Percentiles rank a stretch among this genome's conserved stretches.
These are phyloP conservation scores for Mycosphaerella sp. DNA, from an alignment of 2,329 filamentous ascomycete genomes.

Conservation along the genomic window DNA sequence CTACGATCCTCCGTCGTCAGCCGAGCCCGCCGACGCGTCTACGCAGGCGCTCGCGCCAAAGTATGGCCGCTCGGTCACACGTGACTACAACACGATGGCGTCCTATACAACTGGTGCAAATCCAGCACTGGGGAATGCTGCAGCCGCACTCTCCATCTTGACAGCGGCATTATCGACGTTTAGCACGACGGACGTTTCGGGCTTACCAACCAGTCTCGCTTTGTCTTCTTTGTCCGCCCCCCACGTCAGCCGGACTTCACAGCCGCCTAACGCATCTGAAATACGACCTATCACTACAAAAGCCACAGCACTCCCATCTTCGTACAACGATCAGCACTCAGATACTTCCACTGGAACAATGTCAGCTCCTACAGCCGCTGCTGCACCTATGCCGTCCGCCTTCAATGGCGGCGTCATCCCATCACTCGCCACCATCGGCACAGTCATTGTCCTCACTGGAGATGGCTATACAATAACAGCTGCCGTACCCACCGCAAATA, in stretches of 20 bases:
- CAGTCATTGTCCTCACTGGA: conserved; percentile 4
- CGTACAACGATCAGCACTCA: background rate
- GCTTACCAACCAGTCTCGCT: background rate
- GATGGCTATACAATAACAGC: conserved; percentile 6
- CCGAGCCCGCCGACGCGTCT: conserved; percentile 5
- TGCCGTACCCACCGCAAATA: conserved; percentile 4
- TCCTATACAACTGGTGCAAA: conserved; percentile 5
- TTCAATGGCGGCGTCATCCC: conserved; percentile 6
- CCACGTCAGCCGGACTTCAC: conserved; percentile 4
- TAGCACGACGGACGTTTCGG: background rate
- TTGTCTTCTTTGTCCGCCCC: conserved; percentile 6
- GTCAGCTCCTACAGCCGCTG: background rate
- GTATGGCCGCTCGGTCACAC: background rate
- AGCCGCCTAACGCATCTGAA: background rate
- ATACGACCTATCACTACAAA: background rate
- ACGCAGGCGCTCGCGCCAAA: conserved; percentile 6
- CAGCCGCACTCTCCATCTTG: conserved; percentile 11
- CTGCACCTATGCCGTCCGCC: conserved; percentile 1
- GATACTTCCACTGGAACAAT: background rate
- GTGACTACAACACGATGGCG: background rate
- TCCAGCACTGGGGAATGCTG: background rate
- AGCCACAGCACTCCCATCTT: background rate
- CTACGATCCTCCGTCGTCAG: conserved; percentile 3
- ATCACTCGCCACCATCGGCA: conserved; percentile 4
- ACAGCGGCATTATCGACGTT: conserved; percentile 12